Percentiles rank a stretch among this genome's conserved stretches.
Conservation (phyloP, 352 stramenopile species). For the Phytophthora cajani region DNA sequence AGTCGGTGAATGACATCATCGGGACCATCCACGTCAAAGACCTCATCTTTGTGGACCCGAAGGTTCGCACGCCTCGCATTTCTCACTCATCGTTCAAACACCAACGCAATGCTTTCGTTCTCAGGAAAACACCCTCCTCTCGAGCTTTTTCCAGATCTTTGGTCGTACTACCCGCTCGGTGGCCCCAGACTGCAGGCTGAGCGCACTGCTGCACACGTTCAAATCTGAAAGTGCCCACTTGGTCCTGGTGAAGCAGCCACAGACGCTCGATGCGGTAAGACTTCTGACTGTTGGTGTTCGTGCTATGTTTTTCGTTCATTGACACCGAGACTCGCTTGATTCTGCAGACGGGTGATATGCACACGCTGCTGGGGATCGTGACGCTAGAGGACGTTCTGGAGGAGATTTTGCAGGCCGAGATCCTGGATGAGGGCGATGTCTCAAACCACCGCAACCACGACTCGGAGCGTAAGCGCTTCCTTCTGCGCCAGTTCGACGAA, state of each 20-base stretch:
- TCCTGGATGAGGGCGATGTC: conserved; percentile 96
- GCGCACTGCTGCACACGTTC: conserved; percentile 94
- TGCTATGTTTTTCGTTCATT: not conserved
- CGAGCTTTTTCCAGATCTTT: conserved; percentile 77
- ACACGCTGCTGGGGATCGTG: conserved; percentile 96
- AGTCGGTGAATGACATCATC: conserved; percentile 92
- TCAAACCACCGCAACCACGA: conserved; percentile 37
- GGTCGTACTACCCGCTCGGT: conserved; percentile 74
- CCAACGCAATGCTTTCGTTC: conserved; percentile 36
- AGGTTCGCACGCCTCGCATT: conserved; percentile 68
- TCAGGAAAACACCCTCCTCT: conserved; percentile 69
- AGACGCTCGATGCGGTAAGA: conserved; percentile 58
- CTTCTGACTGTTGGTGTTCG: not conserved
- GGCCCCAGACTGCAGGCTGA: conserved; percentile 92
- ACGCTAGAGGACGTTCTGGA: conserved; percentile 99
- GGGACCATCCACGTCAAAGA: conserved; percentile 99
- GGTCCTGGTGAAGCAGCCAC: conserved; percentile 94
- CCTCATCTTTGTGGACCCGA: conserved; percentile 98
- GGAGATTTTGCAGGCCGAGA: conserved; percentile 96
- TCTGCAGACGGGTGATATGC: conserved; percentile 84
- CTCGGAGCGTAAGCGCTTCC: conserved; percentile 53
- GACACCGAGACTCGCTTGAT: not conserved
- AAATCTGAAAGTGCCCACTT: conserved; percentile 94
- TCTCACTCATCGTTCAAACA: conserved; percentile 55
- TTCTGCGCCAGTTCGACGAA: conserved; percentile 56